These are phyloP conservation scores for Misopates orontium DNA, from an alignment of 257 asterid genomes.

Conservation along the genomic window DNA sequence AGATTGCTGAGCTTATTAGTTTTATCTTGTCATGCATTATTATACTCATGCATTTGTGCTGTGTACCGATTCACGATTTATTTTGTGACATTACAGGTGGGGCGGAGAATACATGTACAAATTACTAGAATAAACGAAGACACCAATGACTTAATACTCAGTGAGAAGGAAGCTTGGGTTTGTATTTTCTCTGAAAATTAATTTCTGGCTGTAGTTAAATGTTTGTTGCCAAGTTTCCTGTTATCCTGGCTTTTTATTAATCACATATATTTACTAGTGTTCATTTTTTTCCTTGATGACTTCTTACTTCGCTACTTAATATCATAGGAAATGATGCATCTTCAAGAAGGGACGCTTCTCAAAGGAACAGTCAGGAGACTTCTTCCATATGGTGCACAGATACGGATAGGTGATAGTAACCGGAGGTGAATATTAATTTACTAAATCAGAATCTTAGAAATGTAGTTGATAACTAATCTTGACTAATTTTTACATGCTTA, in stretches of 20 bases:
- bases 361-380: slow-evolving; percentile 82
- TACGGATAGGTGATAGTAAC: slow-evolving; percentile 80
- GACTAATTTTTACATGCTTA: background rate
- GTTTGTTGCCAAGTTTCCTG: slow-evolving; percentile 14
- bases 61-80: no score
- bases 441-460: background rate
- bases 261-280: no score
- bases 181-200: slow-evolving; percentile 36
- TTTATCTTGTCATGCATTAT: slow-evolving; percentile 3
- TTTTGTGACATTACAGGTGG: slow-evolving; percentile 59
- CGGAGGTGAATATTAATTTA: slow-evolving; percentile 60
- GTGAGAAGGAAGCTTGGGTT: slow-evolving; percentile 95
- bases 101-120: slow-evolving; percentile 65
- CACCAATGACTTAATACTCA: slow-evolving; percentile 89
- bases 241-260: no score
- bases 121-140: slow-evolving; percentile 85
- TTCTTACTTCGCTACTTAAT: slow-evolving; percentile 27
- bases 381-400: slow-evolving; percentile 89
- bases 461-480: background rate
- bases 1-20: slow-evolving; percentile 13
- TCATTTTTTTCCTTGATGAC: slow-evolving; percentile 11
- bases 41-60: background rate
- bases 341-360: slow-evolving; percentile 79
- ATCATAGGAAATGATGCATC: slow-evolving; percentile 60
- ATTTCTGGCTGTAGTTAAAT: slow-evolving; percentile 25